Base-by-base conservation (phyloP, 208 protist species). In the Acanthamoeba sp. region DNA sequence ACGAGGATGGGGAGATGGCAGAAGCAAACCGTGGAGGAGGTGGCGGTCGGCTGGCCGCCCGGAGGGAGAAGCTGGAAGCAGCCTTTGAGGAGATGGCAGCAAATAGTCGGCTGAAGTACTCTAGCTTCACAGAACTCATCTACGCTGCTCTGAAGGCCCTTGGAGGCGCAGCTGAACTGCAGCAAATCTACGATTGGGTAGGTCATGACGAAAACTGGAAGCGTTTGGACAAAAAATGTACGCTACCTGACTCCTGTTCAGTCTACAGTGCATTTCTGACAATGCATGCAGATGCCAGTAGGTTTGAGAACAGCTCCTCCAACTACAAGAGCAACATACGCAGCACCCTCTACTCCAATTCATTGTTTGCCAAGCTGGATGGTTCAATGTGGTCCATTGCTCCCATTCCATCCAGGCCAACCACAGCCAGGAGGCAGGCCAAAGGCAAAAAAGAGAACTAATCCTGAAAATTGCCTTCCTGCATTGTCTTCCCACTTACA, bases 261-360 rank as follows among this genome's bases (percentile, higher is more conserved):
- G 9, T 62, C 55, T 24, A 7, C 7, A n/a, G 20, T 62, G 22
- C n/a, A n/a, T n/a, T n/a, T n/a, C n/a, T n/a, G n/a, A n/a, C n/a
- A n/a, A 62, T 62, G 55, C 55, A 20, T 62, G 4, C 34, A 80
- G 71, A 80, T 27, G 71, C 71, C 0, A 80, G 71, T 36, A 40
- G 71, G 34, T 80, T 80, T 48, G 71, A 80, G 36, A 80, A 80
- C 71, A 80, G 32, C 71, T 80, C 66, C 32, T 76, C 71, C 32
- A 80, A 80, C 71, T 80, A 80, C 40, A 80, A 80, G 71, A 80
- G 71, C 36, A 80, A 80, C 40, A 80, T 80, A 9, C 71, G 71
- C 3, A 80, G 71, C 71, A 80, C 71, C 7, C 71, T 80, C 22
- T 80, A 80, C 36, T 80, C 71, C 71, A 80, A 80, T 20, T 80